Conservation (phyloP, 176 grass and related monocot genomes). For the Panicum miliaceum region DNA sequence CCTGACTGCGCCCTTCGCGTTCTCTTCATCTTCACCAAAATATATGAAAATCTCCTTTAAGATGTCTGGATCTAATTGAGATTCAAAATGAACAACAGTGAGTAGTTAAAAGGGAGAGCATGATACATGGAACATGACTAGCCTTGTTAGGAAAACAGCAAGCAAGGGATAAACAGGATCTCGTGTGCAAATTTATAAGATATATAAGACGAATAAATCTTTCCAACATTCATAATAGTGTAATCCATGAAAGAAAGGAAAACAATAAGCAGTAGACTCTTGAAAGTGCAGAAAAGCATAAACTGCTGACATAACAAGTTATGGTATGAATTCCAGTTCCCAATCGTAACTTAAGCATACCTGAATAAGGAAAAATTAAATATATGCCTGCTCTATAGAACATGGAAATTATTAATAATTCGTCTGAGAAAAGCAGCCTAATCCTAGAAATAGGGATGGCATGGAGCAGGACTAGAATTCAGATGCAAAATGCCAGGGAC, state of each 20-base stretch:
- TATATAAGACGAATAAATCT: not conserved
- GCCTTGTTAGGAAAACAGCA: conserved; percentile 13
- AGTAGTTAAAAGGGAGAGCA: conserved; percentile 28
- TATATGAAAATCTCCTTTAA: conserved; percentile 24
- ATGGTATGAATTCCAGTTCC: not conserved
- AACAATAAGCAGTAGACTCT: not conserved
- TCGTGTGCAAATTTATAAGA: not conserved
- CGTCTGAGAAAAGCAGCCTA: conserved; percentile 12
- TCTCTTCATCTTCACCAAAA: conserved; percentile 56
- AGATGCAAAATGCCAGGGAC: conserved; percentile 35
- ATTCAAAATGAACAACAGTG: conserved; percentile 28
- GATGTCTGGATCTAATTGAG: conserved; percentile 18
- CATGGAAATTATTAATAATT: not conserved
- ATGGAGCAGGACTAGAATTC: conserved; percentile 17
- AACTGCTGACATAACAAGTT: conserved; percentile 26
- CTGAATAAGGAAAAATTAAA: conserved; percentile 1
- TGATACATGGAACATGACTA: conserved; percentile 1
- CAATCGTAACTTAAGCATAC: not conserved
- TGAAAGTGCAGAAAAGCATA: not conserved
- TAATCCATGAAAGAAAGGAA: not conserved
- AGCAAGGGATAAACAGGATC: not conserved
- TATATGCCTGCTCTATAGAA: not conserved
- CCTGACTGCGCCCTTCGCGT: conserved; percentile 50
- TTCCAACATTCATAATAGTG: conserved; percentile 19
- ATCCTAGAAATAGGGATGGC: conserved; percentile 11